phyloP scores from a whole-genome alignment of 1,284 basidiomycete species.

The Trametes pubescens region DNA sequence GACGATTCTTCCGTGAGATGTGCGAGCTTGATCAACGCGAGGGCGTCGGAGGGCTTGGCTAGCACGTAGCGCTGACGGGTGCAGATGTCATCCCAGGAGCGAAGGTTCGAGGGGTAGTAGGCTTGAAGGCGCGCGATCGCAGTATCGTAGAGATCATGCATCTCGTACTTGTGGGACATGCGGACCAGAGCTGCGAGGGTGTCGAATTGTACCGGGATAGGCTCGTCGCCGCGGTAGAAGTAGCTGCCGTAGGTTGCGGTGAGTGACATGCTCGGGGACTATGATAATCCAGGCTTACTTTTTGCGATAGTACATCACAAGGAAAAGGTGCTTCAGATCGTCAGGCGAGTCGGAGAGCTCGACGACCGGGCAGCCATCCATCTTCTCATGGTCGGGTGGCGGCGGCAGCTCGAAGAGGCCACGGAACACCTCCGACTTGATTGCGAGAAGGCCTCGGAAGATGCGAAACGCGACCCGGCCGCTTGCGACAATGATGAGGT shows the following conservation, averaged over 20 bases:
- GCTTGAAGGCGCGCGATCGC: constrained; percentile 23
- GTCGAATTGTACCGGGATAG: constrained; percentile 7
- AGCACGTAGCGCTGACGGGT: constrained; percentile 9
- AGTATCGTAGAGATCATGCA: constrained; percentile 17
- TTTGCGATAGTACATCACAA: constrained; percentile 20
- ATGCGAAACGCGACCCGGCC: constrained; percentile 22
- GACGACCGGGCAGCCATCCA: constrained; percentile 30
- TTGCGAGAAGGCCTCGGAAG: constrained; percentile 28
- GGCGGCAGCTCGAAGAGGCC: constrained; percentile 29
- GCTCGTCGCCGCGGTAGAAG: constrained; percentile 15
- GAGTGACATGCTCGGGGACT: not conserved
- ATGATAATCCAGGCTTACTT: constrained; percentile 9
- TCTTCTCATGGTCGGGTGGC: constrained; percentile 14
- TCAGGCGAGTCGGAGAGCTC: constrained; percentile 25
- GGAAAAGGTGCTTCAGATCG: constrained; percentile 28
- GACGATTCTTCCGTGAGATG: constrained; percentile 9
- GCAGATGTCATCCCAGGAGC: not conserved
- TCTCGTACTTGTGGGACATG: constrained; percentile 28
- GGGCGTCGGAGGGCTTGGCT: constrained; percentile 1
- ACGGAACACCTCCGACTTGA: constrained; percentile 31
- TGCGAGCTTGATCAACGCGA: constrained; percentile 14
- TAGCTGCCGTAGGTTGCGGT: constrained; percentile 5
- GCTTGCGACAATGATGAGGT: constrained; percentile 20
- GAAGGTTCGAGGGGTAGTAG: constrained; percentile 19
- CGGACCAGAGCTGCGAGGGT: constrained; percentile 22